A percentile compares a stretch with the other conserved stretches of the same genome.
Evolutionary conservation across 768 basidiomycete species (phyloP).

Genomic region (Obba rivulosa): DNA sequence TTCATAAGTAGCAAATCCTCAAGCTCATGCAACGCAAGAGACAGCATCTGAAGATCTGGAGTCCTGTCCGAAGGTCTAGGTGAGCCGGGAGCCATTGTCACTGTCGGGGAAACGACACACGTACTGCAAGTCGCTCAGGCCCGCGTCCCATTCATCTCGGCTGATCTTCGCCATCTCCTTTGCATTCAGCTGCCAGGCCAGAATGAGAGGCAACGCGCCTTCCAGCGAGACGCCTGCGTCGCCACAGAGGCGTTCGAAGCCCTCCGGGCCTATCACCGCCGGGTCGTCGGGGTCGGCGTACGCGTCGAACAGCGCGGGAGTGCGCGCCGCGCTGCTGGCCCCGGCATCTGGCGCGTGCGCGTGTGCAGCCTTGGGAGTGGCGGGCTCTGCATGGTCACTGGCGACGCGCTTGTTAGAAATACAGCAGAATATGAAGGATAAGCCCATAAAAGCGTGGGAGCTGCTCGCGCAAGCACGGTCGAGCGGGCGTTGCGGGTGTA

Average conservation of each 20-base stretch:
- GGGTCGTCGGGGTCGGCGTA: conserved; percentile 54
- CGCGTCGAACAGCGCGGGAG: conserved; percentile 50
- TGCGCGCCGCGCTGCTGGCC: conserved; percentile 46
- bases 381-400: conserved; percentile 8
- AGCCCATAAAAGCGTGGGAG: conserved; percentile 42
- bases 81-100: neutral
- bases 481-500: neutral
- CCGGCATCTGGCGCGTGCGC: conserved; percentile 12
- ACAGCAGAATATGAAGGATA: conserved; percentile 60
- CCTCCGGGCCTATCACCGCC: conserved; percentile 61
- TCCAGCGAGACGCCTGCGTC: conserved; percentile 73
- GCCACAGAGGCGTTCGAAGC: conserved; percentile 63
- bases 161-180: conserved; percentile 71
- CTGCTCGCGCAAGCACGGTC: neutral
- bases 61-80: conserved; percentile 30
- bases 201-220: conserved; percentile 62
- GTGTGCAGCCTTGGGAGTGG: conserved; percentile 12
- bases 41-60: conserved; percentile 44
- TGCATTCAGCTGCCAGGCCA: conserved; percentile 71
- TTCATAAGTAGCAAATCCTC: conserved; percentile 53
- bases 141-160: conserved; percentile 65
- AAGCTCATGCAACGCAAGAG: conserved; percentile 51
- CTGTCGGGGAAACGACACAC: conserved; percentile 13
- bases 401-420: conserved; percentile 55
- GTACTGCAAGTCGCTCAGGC: conserved; percentile 42